Base-by-base conservation (phyloP, 2,329 filamentous ascomycete species). In the Aspergillus sp. region DNA sequence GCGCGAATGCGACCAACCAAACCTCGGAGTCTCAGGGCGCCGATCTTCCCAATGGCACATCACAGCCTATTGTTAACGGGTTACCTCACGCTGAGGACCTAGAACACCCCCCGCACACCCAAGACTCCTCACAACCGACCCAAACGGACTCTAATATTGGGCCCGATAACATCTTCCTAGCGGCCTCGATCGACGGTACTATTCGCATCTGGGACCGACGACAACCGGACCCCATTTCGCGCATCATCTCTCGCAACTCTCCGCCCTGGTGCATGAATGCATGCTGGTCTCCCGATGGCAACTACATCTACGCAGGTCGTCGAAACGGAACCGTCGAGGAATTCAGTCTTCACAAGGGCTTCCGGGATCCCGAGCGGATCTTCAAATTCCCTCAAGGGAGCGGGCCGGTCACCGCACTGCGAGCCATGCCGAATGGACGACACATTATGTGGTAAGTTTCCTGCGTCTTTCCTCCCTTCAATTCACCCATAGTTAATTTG, bases 251-350 rank as follows among this genome's bases (percentile, higher is more conserved):
- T 18, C 82, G 87, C 11, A 85, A 87, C 11, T 90, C 92, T 0
- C 94, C 95, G 1, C 95, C 94, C 0, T 99, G 94, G 94, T 98
- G 94, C 75, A 97, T 96, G 87, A 93, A 91, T 65, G 92, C 92
- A 0, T 96, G 92, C 78, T 99, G 95, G 95, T 94, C 90, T 56
- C 92, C 92, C 0, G 91, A 97, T 73, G 95, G 95, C 14, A 98
- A 98, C 76, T 92, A 87, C 75, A 93, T 99, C 68, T 99, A 96
- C 76, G 93, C 90, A 0, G 95, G 95, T 0, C 84, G 95, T 29
- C 84, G 95, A 59, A 98, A 98, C 75, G 86, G 92, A 54, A 96
- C 92, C 0, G 95, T 99, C 0, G 95, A 99, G 67, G 95, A 99
- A 76, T 99, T 90, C 76, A 92, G 87, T 69, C 82, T 99, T 18